Conservation (phyloP, 768 basidiomycete species). For the Collybiopsis confluens region DNA sequence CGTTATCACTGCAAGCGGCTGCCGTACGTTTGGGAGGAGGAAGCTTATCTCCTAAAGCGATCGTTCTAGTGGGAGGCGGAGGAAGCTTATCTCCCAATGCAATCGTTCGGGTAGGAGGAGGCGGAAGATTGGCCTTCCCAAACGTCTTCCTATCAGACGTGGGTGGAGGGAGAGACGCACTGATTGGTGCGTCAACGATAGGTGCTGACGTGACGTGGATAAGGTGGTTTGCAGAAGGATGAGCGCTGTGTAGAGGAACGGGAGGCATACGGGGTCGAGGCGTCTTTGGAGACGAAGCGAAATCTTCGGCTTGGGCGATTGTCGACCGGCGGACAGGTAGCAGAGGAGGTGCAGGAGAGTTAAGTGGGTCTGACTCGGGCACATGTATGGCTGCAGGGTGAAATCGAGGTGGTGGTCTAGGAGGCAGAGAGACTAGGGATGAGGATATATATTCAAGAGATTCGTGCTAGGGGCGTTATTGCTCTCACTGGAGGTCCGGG, state of each 20-base stretch:
- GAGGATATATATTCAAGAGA: neutral
- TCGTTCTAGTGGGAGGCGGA: constrained; percentile 64
- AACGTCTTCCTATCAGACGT: constrained; percentile 35
- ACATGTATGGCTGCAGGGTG: constrained; percentile 30
- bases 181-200: constrained; percentile 22
- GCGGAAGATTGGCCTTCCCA: constrained; percentile 46
- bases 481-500: constrained; percentile 35
- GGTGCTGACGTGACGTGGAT: neutral
- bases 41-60: constrained; percentile 64
- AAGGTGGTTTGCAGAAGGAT: constrained; percentile 13
- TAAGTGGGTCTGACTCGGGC: constrained; percentile 10
- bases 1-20: constrained; percentile 28
- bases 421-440: constrained; percentile 15
- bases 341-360: constrained; percentile 11
- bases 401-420: constrained; percentile 25
- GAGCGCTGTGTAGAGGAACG: constrained; percentile 17
- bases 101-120: constrained; percentile 74
- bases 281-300: constrained; percentile 17
- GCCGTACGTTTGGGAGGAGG: constrained; percentile 35
- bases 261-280: constrained; percentile 30
- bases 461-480: constrained; percentile 22
- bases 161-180: constrained; percentile 18
- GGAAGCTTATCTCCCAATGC: constrained; percentile 68
- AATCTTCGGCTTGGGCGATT: constrained; percentile 10
- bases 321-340: constrained; percentile 17